A percentile compares a stretch with the other conserved stretches of the same genome.
Conservation (phyloP, 2,329 filamentous ascomycete genomes). For the Zopfia rhizophila region DNA sequence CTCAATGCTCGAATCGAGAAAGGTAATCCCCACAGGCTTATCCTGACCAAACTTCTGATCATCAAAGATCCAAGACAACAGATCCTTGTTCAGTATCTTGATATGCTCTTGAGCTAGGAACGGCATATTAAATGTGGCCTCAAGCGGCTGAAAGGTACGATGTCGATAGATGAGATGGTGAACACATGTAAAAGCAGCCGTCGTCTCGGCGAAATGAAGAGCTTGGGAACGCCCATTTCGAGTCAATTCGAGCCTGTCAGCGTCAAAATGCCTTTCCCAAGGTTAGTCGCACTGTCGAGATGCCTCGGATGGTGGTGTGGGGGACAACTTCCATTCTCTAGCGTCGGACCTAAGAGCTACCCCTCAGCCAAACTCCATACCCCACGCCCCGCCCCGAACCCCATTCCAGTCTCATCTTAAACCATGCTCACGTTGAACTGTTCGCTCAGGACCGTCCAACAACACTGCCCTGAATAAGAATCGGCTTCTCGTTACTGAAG, state of each 20-base stretch:
- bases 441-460: constrained; percentile 18
- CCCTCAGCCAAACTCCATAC: too few relatives aligned
- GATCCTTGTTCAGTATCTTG: constrained; percentile 60
- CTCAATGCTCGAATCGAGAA: neutral
- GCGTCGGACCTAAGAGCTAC: too few relatives aligned
- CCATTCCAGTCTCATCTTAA: neutral
- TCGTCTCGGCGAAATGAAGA: too few relatives aligned
- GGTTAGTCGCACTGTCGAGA: too few relatives aligned
- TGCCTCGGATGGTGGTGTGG: too few relatives aligned
- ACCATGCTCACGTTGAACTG: too few relatives aligned
- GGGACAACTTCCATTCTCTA: too few relatives aligned
- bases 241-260: too few relatives aligned
- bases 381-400: neutral
- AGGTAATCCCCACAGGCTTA: constrained; percentile 39
- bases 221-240: neutral
- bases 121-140: constrained; percentile 33
- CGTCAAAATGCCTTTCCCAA: too few relatives aligned
- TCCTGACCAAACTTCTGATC: constrained; percentile 60
- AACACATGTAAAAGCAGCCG: too few relatives aligned
- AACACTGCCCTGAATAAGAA: constrained; percentile 36
- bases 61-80: constrained; percentile 67
- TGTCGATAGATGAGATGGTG: too few relatives aligned
- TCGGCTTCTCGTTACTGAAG: constrained; percentile 49
- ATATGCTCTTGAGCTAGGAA: constrained; percentile 39
- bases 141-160: too few relatives aligned